Percentiles rank a stretch among this genome's conserved stretches.
These are phyloP conservation scores for Durio zibethinus DNA, from an alignment of 345 rosid genomes.

Conservation along the genomic window DNA sequence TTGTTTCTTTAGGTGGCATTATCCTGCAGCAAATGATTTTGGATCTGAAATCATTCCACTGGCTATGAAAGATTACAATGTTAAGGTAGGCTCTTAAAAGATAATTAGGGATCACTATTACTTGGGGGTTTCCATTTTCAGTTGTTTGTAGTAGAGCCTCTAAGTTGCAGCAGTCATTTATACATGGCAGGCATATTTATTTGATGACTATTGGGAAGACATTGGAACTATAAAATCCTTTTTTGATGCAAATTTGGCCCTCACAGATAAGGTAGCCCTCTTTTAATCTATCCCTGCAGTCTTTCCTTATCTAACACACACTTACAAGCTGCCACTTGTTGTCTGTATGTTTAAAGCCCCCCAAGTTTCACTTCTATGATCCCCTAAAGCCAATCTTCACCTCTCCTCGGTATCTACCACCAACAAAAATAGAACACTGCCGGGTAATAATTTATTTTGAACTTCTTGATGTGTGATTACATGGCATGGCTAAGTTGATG, in stretches of 20 bases:
- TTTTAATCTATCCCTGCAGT: neutral
- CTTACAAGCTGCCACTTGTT: neutral
- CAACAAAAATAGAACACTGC: conserved; percentile 69
- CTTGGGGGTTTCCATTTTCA: conserved; percentile 5
- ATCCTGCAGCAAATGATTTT: conserved; percentile 76
- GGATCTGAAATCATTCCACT: conserved; percentile 81
- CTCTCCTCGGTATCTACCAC: conserved; percentile 76
- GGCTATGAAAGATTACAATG: conserved; percentile 56
- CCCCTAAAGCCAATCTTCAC: conserved; percentile 73
- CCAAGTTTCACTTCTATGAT: conserved; percentile 80
- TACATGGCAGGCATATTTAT: conserved; percentile 55
- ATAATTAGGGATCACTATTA: neutral
- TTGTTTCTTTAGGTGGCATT: conserved; percentile 40
- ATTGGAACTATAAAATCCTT: conserved; percentile 84
- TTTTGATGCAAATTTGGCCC: conserved; percentile 82
- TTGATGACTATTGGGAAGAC: conserved; percentile 81
- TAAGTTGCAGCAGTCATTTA: neutral
- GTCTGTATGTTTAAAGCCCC: conserved; percentile 41
- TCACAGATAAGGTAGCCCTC: conserved; percentile 62
- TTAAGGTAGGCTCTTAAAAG: conserved; percentile 48
- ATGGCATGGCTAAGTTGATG: conserved; percentile 4
- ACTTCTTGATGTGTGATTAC: neutral
- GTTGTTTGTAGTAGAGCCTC: neutral
- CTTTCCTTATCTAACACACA: neutral
- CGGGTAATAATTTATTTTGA: conserved; percentile 34